A percentile compares a stretch with the other conserved stretches of the same genome.
Conservation (phyloP, 2,329 filamentous ascomycete genomes). For the Raffaelea ambrosiae region DNA sequence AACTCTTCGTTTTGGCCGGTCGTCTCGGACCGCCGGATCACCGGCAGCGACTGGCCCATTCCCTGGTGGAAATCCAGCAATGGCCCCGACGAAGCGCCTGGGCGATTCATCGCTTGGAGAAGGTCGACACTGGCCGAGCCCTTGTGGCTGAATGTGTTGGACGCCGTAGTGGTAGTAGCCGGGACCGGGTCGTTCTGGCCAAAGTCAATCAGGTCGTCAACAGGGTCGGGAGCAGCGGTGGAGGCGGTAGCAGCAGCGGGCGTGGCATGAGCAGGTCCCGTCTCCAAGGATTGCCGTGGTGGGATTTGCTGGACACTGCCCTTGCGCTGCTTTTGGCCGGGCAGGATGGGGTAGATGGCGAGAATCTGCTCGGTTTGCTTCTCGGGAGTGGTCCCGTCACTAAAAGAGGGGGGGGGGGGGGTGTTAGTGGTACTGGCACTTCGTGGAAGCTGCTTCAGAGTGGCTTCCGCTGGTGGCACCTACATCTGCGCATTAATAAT, state of each 20-base stretch:
- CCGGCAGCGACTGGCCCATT: constrained; percentile 40
- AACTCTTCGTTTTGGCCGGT: constrained; percentile 1
- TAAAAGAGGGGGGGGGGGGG: too few species aligned
- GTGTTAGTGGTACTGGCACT: too few species aligned
- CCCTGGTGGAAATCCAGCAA: constrained; percentile 50
- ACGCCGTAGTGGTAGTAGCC: constrained; percentile 25
- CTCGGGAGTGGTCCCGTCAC: constrained; percentile 54
- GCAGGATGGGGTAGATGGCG: constrained; percentile 74
- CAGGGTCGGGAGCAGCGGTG: constrained; percentile 4
- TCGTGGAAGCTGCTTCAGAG: neutral
- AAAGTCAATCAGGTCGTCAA: constrained; percentile 49
- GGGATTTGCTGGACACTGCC: constrained; percentile 45
- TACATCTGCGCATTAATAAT: constrained; percentile 85
- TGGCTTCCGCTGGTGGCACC: constrained; percentile 13
- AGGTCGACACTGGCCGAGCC: constrained; percentile 21
- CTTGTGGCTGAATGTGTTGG: constrained; percentile 33
- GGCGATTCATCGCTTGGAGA: too few species aligned
- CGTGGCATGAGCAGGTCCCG: constrained; percentile 13
- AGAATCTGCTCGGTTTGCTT: constrained; percentile 75
- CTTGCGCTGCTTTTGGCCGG: constrained; percentile 56
- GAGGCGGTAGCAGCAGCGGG: constrained; percentile 8
- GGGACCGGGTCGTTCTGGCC: constrained; percentile 30
- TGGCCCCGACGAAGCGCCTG: constrained; percentile 32
- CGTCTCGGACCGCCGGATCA: constrained; percentile 24
- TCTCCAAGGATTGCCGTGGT: constrained; percentile 12